Base-by-base conservation (phyloP, 2,329 filamentous ascomycete species). In the Daldinia eschscholtzii region DNA sequence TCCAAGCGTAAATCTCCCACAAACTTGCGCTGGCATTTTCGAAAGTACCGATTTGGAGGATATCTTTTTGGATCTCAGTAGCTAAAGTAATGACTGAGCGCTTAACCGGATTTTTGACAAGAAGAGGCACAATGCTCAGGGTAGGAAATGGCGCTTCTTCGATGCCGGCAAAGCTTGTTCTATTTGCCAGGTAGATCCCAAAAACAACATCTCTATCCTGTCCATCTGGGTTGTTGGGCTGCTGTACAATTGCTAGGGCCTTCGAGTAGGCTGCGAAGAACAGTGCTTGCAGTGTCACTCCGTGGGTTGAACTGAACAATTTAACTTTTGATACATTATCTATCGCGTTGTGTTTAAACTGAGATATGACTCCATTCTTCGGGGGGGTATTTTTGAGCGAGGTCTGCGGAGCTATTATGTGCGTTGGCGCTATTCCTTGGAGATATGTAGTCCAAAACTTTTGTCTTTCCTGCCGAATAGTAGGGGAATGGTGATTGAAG, bases 181-280 rank as follows among this genome's bases (percentile, higher is more conserved):
- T 87, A 77, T 97, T 97, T 46, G 93, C 92, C 7, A 97, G 86
- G 78, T 97, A 98, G 23, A 97, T 80, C 1, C 94, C 94, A 57
- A 97, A 85, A 0, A 93, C 80, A 1, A 92, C 79, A 42, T 87
- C 82, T 23, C 50, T 57, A 2, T 65, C 7, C 4, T 63, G 13
- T 28, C 44, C 26, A 30, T 37, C 15, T 9, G 65, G 20, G 5
- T 48, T 52, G 35, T 10, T 2, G 12, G 33, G 6, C 26, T 44
- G 66, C 20, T 72, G 26, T 6, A 62, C 64, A 35, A 46, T 35
- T 55, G 79, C 74, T 2, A 82, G 75, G 10, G 78, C 75, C 69
- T 85, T 87, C 2, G 92, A 88, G 70, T 91, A 92, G 0, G 86
- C 84, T 0, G 93, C 93, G 64, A 97, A 88, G 77, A 97, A 90